A percentile compares a stretch with the other conserved stretches of the same genome.
phyloP scores from a whole-genome alignment of 176 grass and related monocot genomes.

The Poa pratensis region DNA sequence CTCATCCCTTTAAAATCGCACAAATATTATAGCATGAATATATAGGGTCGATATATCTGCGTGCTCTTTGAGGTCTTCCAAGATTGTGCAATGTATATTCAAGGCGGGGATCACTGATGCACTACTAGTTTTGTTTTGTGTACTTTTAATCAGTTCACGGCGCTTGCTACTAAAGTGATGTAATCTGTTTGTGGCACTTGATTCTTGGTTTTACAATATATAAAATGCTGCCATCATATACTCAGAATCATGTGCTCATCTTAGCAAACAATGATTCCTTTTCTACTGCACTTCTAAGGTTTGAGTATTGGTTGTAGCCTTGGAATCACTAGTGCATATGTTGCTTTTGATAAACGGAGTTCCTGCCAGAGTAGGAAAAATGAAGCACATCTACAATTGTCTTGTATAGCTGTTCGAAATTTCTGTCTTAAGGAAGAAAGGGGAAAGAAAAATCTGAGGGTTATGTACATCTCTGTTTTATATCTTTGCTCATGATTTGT shows the following conservation, averaged over 20 bases:
- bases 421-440: not conserved
- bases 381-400: not conserved
- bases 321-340: slow-evolving; percentile 9
- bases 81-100: not conserved
- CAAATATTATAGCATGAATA: not conserved
- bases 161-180: not conserved
- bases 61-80: slow-evolving; percentile 1
- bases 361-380: slow-evolving; percentile 26
- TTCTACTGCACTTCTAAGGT: slow-evolving; percentile 28
- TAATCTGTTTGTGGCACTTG: not conserved
- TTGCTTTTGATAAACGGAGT: not conserved
- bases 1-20: not conserved
- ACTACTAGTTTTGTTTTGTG: not conserved
- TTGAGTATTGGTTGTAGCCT: not conserved
- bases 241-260: not conserved
- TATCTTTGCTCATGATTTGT: slow-evolving; percentile 4
- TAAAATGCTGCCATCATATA: not conserved
- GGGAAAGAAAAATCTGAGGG: not conserved
- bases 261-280: slow-evolving; percentile 8
- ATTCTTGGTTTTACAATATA: not conserved
- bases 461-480: slow-evolving; percentile 8
- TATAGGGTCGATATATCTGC: slow-evolving; percentile 1
- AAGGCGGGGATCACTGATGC: no score
- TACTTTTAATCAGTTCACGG: not conserved
- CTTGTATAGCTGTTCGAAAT: slow-evolving; percentile 15